Evolutionary conservation across 768 basidiomycete species (phyloP).

Genomic region (Leccinum obscurum): DNA sequence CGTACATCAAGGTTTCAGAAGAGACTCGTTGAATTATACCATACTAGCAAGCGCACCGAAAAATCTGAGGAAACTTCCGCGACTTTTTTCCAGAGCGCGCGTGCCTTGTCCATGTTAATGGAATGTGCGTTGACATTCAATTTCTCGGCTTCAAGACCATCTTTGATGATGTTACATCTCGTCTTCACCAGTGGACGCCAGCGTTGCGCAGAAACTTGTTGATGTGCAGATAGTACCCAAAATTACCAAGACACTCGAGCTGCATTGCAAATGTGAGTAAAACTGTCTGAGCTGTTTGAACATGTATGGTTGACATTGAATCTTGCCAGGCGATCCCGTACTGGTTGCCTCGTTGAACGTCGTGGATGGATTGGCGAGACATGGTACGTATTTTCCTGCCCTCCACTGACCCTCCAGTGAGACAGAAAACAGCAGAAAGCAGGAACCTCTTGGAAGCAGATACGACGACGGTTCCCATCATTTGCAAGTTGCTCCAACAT

Average conservation of each 20-base stretch:
- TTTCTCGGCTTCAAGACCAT: too few species aligned
- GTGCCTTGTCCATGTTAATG: too few species aligned
- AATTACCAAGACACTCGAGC: background rate
- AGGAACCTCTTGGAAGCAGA: slow-evolving; percentile 7
- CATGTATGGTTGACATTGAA: too few species aligned
- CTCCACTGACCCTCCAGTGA: background rate
- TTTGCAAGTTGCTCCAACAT: slow-evolving; percentile 19
- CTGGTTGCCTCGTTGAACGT: slow-evolving; percentile 24
- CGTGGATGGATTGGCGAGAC: slow-evolving; percentile 13
- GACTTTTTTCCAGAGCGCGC: too few species aligned
- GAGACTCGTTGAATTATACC: too few species aligned
- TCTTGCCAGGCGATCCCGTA: slow-evolving; percentile 15
- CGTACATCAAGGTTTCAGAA: slow-evolving; percentile 7
- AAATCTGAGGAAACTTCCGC: too few species aligned
- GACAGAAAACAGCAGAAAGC: background rate
- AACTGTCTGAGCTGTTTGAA: too few species aligned
- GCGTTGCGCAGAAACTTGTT: slow-evolving; percentile 17
- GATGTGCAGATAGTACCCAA: background rate
- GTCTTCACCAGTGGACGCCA: slow-evolving; percentile 12
- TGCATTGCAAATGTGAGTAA: slow-evolving; percentile 19
- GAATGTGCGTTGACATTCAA: too few species aligned
- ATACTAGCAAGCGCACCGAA: too few species aligned
- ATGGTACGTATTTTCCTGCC: slow-evolving; percentile 7
- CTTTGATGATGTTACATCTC: background rate
- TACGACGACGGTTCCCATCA: background rate